Evolutionary conservation across 805 yeast genomes (phyloP).

Genomic region (Saturnispora besseyi): DNA sequence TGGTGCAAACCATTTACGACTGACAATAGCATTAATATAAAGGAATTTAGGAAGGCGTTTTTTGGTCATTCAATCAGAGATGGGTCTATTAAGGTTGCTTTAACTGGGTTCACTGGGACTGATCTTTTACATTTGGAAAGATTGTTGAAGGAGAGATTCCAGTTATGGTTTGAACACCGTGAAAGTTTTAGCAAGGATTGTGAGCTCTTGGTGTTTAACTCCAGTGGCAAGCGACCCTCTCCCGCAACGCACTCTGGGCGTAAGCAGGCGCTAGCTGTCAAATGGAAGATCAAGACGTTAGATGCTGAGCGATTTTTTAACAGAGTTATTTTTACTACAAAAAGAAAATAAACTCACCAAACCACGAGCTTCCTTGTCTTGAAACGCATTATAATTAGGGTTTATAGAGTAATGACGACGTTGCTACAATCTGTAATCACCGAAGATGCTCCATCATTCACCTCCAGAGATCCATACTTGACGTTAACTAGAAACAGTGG

Average conservation of each 20-base stretch:
- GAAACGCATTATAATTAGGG: background rate
- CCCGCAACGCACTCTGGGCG: slow-evolving; percentile 9
- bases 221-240: background rate
- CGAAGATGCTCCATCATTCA: slow-evolving; percentile 4
- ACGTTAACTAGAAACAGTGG: slow-evolving; percentile 22
- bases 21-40: background rate
- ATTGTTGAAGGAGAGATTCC: slow-evolving; percentile 47
- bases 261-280: slow-evolving; percentile 19
- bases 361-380: background rate
- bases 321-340: background rate
- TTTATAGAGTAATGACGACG: background rate
- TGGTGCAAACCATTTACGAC: slow-evolving; percentile 21
- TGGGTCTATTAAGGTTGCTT: slow-evolving; percentile 14
- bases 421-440: background rate
- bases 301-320: slow-evolving; percentile 9
- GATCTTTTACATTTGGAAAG: slow-evolving; percentile 30
- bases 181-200: slow-evolving; percentile 41
- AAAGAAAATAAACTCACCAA: background rate
- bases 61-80: background rate
- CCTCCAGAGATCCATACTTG: slow-evolving; percentile 13
- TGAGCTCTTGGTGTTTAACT: slow-evolving; percentile 40
- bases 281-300: slow-evolving; percentile 16
- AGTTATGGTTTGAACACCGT: slow-evolving; percentile 35
- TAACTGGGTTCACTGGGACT: slow-evolving; percentile 27
- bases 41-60: slow-evolving; percentile 1